Evolutionary conservation across 352 stramenopile species (phyloP).

Genomic region (Globisporangium middletonii): DNA sequence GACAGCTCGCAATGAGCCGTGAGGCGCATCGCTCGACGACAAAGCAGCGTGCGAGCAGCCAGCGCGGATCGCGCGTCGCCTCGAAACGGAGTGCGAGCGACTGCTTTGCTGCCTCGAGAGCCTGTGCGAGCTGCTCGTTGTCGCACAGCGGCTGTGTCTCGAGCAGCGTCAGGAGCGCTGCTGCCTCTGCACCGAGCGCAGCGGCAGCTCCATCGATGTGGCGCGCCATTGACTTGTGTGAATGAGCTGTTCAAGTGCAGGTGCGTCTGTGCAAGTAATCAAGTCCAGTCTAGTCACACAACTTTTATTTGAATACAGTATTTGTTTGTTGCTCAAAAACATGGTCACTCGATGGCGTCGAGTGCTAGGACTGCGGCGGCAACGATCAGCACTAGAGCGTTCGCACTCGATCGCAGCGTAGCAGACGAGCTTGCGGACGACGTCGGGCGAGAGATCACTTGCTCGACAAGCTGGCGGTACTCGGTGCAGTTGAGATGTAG

Average conservation of each 20-base stretch:
- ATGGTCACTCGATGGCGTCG: background rate
- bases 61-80: constrained; percentile 5
- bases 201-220: no score
- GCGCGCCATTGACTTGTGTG: no score
- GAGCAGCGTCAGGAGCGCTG: background rate
- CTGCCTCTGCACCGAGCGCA: background rate
- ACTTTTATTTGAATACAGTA: no score
- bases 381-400: background rate
- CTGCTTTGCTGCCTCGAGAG: constrained; percentile 1
- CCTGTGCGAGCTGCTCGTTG: background rate
- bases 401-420: background rate
- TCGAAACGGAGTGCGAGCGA: constrained; percentile 3
- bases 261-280: no score
- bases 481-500: constrained; percentile 21
- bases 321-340: no score
- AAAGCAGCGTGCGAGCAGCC: constrained; percentile 10
- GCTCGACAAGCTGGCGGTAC: background rate
- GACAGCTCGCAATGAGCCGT: background rate
- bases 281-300: background rate
- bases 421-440: background rate
- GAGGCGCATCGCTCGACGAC: constrained; percentile 2
- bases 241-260: no score
- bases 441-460: background rate
- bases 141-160: background rate
- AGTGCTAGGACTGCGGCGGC: background rate